A percentile compares a stretch with the other conserved stretches of the same genome.
Conservation (phyloP, 108 stramenopile species). For the Thalassiosira profunda region DNA sequence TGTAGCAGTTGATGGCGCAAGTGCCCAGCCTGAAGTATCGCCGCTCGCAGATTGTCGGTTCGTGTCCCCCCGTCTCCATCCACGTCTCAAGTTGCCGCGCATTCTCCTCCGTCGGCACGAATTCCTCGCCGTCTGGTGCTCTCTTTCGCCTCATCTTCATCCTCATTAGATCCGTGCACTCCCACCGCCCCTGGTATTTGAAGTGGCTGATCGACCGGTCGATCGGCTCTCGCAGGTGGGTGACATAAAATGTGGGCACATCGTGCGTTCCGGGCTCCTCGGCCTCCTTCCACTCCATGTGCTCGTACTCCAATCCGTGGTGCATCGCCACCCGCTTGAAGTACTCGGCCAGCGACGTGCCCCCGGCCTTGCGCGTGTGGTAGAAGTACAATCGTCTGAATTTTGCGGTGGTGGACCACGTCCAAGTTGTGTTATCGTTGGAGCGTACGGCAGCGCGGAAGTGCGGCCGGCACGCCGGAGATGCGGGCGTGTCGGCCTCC, state of each 20-base stretch:
- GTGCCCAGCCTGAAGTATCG: constrained; percentile 16
- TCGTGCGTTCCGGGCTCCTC: constrained; percentile 36
- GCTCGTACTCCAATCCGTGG: constrained; percentile 19
- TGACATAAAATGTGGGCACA: constrained; percentile 45
- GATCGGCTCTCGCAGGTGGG: constrained; percentile 40
- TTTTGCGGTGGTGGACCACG: constrained; percentile 24
- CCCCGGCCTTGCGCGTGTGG: constrained; percentile 40
- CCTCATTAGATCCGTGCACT: constrained; percentile 20
- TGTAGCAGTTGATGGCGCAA: constrained; percentile 52
- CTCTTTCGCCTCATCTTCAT: constrained; percentile 1
- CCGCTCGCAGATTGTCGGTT: not conserved
- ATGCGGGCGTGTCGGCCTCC: not conserved
- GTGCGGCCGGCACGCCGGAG: constrained; percentile 44
- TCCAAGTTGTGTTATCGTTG: constrained; percentile 9
- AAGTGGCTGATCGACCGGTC: constrained; percentile 10
- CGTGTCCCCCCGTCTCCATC: constrained; percentile 24
- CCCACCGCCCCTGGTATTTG: constrained; percentile 45
- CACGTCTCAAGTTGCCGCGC: constrained; percentile 31
- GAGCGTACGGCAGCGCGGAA: constrained; percentile 23
- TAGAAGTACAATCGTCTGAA: constrained; percentile 49
- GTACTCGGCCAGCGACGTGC: constrained; percentile 33
- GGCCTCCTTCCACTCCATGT: constrained; percentile 16
- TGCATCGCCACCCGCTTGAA: constrained; percentile 25
- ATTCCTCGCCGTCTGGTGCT: not conserved
- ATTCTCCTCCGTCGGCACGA: constrained; percentile 26